Base-by-base conservation (phyloP, 2,329 filamentous ascomycete genomes). In the Acrocalymma vagum region DNA sequence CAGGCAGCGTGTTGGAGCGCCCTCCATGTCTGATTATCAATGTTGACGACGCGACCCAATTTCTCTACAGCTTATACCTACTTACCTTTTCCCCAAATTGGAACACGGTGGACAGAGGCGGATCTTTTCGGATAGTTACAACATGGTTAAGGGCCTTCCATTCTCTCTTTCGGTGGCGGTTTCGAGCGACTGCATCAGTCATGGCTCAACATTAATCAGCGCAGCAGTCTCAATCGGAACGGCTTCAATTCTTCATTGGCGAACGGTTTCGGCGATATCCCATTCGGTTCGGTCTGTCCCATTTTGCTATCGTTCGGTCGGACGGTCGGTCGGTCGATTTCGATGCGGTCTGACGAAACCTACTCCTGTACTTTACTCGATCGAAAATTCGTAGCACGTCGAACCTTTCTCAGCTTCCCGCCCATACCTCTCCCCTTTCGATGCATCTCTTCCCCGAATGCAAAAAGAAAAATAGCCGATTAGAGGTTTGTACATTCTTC, bases 281-380 rank as follows among this genome's bases (percentile, higher is more conserved):
- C 47, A 43, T 59, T 58, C 63, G 64, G 55, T 60, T 54, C 65
- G 59, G 57, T 62, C 51, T 54, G 58, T 44, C 48, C 38, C n/a
- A n/a, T 54, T 47, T 47, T 54, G 48, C 45, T 48, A 48, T 42
- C 38, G 38, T 52, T 57, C 49, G 38, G 27, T 38, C 45, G 40
- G 29, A 45, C 57, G 58, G 51, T 62, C 64, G 58, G 52, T 65
- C 62, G 58, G 56, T 65, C 61, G 58, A 45, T 55, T 42, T 51
- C 63, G 60, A 60, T 58, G 43, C 62, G 60, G 51, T 63, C 51
- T 46, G 45, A 53, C 57, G 54, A 58, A 47, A 47, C 51, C 48
- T 49, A 50, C 54, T 52, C 53, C 50, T 69, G 64, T 69, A 67
- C 63, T 65, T 63, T 69, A 67, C 60, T 53, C 62, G 65, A 58